Evolutionary conservation across 352 stramenopile species (phyloP).

Genomic region (Phytopythium montanum): DNA sequence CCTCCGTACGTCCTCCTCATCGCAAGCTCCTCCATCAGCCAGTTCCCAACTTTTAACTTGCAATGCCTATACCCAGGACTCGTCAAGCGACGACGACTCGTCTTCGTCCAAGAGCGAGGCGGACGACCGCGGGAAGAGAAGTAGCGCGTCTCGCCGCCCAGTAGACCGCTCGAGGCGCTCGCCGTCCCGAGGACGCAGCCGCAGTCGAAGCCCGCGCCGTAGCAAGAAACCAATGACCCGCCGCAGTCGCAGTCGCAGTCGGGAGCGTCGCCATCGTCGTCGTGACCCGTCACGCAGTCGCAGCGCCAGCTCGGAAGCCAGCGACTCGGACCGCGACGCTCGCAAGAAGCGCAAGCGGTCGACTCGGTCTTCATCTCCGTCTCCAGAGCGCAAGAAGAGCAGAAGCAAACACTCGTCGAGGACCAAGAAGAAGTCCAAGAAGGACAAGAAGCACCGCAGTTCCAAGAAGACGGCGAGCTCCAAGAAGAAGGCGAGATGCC

Average conservation of each 20-base stretch:
- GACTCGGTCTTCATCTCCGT: slow-evolving; percentile 5
- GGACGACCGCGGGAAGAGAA: slow-evolving; percentile 14
- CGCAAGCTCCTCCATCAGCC: too few species aligned
- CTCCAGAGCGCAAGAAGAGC: slow-evolving; percentile 26
- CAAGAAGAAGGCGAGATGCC: slow-evolving; percentile 26
- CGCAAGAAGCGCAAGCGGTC: slow-evolving; percentile 5
- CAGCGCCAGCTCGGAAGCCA: slow-evolving; percentile 15
- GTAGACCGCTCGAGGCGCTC: slow-evolving; percentile 6
- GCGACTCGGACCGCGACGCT: neutral
- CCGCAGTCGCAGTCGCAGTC: slow-evolving; percentile 25
- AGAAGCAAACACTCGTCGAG: slow-evolving; percentile 28
- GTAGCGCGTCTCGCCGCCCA: slow-evolving; percentile 14
- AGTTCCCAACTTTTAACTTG: too few species aligned
- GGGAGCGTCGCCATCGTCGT: slow-evolving; percentile 14
- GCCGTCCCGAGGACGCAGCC: slow-evolving; percentile 17
- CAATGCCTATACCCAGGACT: too few species aligned
- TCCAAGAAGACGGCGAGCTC: slow-evolving; percentile 19
- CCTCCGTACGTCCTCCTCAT: too few species aligned
- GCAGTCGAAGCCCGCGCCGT: slow-evolving; percentile 23
- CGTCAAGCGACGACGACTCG: neutral
- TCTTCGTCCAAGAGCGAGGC: slow-evolving; percentile 25
- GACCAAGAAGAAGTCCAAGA: slow-evolving; percentile 39
- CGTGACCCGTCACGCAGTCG: slow-evolving; percentile 16
- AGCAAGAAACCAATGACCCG: slow-evolving; percentile 16
- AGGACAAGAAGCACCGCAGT: slow-evolving; percentile 33